Evolutionary conservation across 805 yeast species (phyloP).

Genomic region (Metahyphopichia silvanorum): DNA sequence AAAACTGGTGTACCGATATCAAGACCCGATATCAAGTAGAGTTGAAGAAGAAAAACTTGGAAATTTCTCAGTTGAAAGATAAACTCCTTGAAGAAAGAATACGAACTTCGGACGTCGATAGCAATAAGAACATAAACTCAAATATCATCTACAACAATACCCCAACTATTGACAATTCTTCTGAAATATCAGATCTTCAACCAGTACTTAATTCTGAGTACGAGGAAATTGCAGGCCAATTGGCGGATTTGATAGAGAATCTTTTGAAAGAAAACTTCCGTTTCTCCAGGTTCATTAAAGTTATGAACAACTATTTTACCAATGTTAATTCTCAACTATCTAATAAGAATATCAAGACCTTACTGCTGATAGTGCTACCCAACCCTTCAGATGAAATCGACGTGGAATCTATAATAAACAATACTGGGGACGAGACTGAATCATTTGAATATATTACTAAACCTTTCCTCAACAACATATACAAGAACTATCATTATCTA

Average conservation of each 20-base stretch:
- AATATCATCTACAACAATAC: constrained; percentile 27
- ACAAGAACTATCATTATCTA: constrained; percentile 31
- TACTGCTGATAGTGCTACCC: constrained; percentile 10
- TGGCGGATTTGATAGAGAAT: constrained; percentile 33
- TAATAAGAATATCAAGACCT: constrained; percentile 10
- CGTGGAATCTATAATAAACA: constrained; percentile 12
- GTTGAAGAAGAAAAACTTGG: constrained; percentile 27
- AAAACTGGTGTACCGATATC: constrained; percentile 25
- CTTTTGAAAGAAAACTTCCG: constrained; percentile 34
- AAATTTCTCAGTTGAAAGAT: constrained; percentile 31
- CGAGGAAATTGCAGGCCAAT: constrained; percentile 28
- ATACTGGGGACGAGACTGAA: constrained; percentile 26
- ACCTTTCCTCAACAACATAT: constrained; percentile 33
- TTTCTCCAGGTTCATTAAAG: constrained; percentile 27
- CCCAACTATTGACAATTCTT: constrained; percentile 25
- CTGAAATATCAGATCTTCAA: constrained; percentile 6
- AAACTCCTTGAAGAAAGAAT: constrained; percentile 31
- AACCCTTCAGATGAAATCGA: constrained; percentile 34
- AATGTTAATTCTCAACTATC: constrained; percentile 25
- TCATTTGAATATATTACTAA: constrained; percentile 31
- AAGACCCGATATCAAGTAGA: constrained; percentile 34
- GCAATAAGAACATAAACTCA: constrained; percentile 14
- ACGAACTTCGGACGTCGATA: too few species aligned
- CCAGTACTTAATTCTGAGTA: constrained; percentile 22
- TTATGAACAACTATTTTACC: constrained; percentile 23